Evolutionary conservation across 306 rosid genomes (phyloP).

Genomic region (Elaeagnus macrophylla): DNA sequence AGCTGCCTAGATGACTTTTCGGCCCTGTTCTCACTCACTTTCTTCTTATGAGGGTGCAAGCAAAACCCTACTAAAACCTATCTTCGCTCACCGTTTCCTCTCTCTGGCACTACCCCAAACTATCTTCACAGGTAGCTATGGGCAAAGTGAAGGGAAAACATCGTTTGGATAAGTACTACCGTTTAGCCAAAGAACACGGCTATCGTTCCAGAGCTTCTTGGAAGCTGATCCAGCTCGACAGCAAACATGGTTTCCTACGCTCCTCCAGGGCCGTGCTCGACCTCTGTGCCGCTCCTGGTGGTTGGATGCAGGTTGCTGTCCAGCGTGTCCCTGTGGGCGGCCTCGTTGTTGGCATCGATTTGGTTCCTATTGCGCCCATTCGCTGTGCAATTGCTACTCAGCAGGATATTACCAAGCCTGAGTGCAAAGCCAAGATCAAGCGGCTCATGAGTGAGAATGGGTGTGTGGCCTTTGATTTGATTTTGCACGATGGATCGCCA

Average conservation of each 20-base stretch:
- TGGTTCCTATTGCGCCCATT: slow-evolving; percentile 65
- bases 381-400: slow-evolving; percentile 64
- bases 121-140: slow-evolving; percentile 21
- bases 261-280: slow-evolving; percentile 80
- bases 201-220: slow-evolving; percentile 90
- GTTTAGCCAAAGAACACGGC: slow-evolving; percentile 83
- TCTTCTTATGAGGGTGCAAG: too few species aligned
- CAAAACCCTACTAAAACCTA: too few species aligned
- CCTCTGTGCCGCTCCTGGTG: slow-evolving; percentile 98
- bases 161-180: slow-evolving; percentile 85
- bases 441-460: slow-evolving; percentile 52
- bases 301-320: slow-evolving; percentile 96
- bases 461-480: slow-evolving; percentile 44
- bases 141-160: slow-evolving; percentile 97
- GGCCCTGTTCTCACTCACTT: too few species aligned
- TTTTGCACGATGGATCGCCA: slow-evolving; percentile 84
- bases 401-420: slow-evolving; percentile 75
- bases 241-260: slow-evolving; percentile 56
- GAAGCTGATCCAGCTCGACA: slow-evolving; percentile 80
- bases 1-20: too few species aligned
- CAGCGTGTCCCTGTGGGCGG: slow-evolving; percentile 68
- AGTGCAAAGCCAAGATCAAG: slow-evolving; percentile 56
- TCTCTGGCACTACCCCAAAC: too few species aligned
- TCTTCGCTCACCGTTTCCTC: too few species aligned
- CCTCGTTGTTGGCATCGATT: slow-evolving; percentile 71